phyloP scores from a whole-genome alignment of 768 basidiomycete genomes.

The Cantharellus cinnabarinus region DNA sequence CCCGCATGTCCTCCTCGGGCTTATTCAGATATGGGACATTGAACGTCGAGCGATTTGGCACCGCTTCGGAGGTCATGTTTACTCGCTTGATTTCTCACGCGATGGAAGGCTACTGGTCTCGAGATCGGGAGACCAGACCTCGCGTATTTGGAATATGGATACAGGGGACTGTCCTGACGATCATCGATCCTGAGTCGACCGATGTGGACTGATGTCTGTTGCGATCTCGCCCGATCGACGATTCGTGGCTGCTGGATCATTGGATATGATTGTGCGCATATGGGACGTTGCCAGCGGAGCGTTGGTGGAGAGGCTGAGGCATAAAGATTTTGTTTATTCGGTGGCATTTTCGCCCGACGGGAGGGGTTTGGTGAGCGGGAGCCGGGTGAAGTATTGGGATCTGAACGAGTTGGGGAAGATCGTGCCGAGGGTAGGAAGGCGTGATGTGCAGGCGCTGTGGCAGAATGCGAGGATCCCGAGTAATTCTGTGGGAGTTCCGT shows the following conservation, averaged over 20 bases:
- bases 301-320: conserved; percentile 22
- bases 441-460: background rate
- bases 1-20: background rate
- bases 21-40: conserved; percentile 76
- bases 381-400: conserved; percentile 30
- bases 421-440: conserved; percentile 1
- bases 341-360: conserved; percentile 30
- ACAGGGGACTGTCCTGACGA: conserved; percentile 24
- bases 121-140: conserved; percentile 60
- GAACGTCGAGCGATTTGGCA: conserved; percentile 53
- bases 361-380: conserved; percentile 22
- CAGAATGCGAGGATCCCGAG: background rate
- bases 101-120: conserved; percentile 74
- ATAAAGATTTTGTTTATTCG: conserved; percentile 27
- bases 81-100: conserved; percentile 72
- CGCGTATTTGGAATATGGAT: conserved; percentile 38
- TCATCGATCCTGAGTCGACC: conserved; percentile 31
- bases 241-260: conserved; percentile 30
- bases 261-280: conserved; percentile 32
- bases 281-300: conserved; percentile 28
- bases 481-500: background rate
- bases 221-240: conserved; percentile 25
- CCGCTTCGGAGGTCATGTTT: conserved; percentile 77
- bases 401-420: conserved; percentile 17
- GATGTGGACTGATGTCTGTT: conserved; percentile 59